Conservation (phyloP, 2,329 filamentous ascomycete species). For the Aspergillus phoenicis region DNA sequence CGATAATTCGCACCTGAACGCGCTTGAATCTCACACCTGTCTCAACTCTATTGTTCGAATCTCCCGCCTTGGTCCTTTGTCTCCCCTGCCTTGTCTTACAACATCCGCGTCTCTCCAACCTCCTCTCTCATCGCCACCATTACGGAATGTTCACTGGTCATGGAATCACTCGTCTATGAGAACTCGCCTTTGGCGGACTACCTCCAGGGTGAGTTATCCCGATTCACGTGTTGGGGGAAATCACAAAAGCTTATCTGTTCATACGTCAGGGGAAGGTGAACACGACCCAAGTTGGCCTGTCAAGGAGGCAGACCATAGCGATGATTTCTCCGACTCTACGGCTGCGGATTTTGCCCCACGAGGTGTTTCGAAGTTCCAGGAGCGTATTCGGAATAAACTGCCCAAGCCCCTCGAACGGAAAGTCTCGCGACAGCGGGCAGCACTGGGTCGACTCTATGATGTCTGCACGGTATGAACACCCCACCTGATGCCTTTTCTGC, state of each 20-base stretch:
- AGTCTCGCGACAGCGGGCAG: conserved; percentile 32
- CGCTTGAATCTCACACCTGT: background rate
- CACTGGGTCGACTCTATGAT: conserved; percentile 47
- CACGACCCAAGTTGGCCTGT: conserved; percentile 43
- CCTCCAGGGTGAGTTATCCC: conserved; percentile 70
- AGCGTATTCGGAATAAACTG: conserved; percentile 52
- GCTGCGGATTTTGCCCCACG: conserved; percentile 53
- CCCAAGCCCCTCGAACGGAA: conserved; percentile 50
- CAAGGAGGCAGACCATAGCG: conserved; percentile 32
- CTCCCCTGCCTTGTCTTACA: background rate
- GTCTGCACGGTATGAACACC: conserved; percentile 49
- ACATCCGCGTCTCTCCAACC: background rate
- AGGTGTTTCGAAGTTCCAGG: conserved; percentile 52
- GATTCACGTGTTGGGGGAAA: background rate
- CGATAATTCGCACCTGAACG: conserved; percentile 14
- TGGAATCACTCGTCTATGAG: conserved; percentile 88
- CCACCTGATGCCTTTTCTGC: background rate
- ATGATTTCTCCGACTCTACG: conserved; percentile 32
- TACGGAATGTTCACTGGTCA: conserved; percentile 49
- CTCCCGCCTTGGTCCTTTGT: conserved; percentile 12
- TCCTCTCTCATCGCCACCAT: conserved; percentile 9
- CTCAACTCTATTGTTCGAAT: conserved; percentile 4
- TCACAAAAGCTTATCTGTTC: conserved; percentile 15
- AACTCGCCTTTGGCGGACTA: conserved; percentile 86
- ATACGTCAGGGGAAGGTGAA: conserved; percentile 49